Evolutionary conservation across 306 rosid genomes (phyloP), one percentile per base, ranked within the genome.

Genomic region (Hylodesmum podocarpum): DNA sequence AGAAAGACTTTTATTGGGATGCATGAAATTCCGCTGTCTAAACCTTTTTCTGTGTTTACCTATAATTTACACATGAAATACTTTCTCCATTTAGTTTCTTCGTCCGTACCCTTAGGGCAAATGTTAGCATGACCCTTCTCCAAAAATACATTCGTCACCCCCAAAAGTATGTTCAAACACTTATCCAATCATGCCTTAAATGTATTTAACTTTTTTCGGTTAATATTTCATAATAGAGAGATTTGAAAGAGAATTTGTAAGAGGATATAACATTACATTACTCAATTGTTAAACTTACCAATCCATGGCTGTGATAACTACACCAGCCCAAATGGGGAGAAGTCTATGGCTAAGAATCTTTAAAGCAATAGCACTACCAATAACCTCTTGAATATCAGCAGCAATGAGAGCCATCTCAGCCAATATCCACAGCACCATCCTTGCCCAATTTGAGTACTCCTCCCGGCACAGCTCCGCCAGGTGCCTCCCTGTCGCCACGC

Each of bases 371-470:
- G 96, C 96, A 81, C 96, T 90, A 1, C 96, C 96, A 72, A 90
- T 90, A 15, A 90, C 96, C 85, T 90, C 96, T 57, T 90, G 93
- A 77, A 90, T 90, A 78, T 90, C 96, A 41, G 96, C 96, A 16
- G 89, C 96, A 68, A 90, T 86, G 82, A 90, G 58, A 18, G 96
- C 93, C 82, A 85, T 2, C 87, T 90, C 96, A 37, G 96, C 91
- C 83, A 90, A 34, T 27, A 83, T 29, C 89, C 91, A 90, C 1
- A 90, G 80, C 43, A 82, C 70, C 33, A 76, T 21, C 67, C 81
- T 84, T 0, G 93, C 93, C 96, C 96, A 90, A 46, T 78, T 86
- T 0, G 88, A 75, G 50, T 90, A 90, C 84, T 90, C 96, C 72
- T 90, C 96, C 71, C 91, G 43, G 61, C 96, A 90, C 8, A 90